Evolutionary conservation across 2,329 filamentous ascomycete species (phyloP).

Genomic region (Fusarium sp.): DNA sequence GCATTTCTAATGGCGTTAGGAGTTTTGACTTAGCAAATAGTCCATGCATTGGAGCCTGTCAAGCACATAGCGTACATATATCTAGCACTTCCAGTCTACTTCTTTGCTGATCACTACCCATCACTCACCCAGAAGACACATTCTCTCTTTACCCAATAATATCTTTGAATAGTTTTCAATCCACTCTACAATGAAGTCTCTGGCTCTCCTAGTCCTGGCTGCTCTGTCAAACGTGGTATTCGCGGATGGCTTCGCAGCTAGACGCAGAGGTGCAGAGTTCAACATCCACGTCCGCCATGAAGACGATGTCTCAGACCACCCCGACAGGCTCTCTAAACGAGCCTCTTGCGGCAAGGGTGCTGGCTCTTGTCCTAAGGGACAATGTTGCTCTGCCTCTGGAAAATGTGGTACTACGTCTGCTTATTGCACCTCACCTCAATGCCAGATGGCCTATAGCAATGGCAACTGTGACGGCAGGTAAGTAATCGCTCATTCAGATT

Average conservation of each 20-base stretch:
- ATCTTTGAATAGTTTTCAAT: not conserved
- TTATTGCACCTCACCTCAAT: conserved; percentile 53
- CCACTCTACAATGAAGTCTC: conserved; percentile 15
- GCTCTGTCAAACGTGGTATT: not conserved
- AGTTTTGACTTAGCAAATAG: no score
- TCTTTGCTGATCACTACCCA: not conserved
- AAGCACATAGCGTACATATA: conserved; percentile 2
- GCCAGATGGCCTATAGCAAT: conserved; percentile 53
- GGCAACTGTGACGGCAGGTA: conserved; percentile 53
- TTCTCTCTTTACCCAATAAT: not conserved
- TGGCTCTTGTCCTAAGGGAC: conserved; percentile 48
- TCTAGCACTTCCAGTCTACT: not conserved
- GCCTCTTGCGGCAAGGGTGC: conserved; percentile 48
- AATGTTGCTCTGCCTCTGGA: conserved; percentile 53
- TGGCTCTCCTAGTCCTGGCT: conserved; percentile 2
- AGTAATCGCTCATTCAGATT: conserved; percentile 5
- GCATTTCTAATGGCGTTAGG: not conserved
- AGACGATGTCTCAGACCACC: not conserved
- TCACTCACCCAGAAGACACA: not conserved
- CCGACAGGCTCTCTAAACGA: conserved; percentile 8
- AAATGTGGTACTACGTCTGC: conserved; percentile 51
- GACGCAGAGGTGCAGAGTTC: conserved; percentile 15
- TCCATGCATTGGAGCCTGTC: not conserved
- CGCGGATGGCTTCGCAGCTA: conserved; percentile 17
- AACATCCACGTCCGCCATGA: conserved; percentile 13